phyloP scores from a whole-genome alignment of 371 early-diverging fungal species.

The Mucor circinelloides region DNA sequence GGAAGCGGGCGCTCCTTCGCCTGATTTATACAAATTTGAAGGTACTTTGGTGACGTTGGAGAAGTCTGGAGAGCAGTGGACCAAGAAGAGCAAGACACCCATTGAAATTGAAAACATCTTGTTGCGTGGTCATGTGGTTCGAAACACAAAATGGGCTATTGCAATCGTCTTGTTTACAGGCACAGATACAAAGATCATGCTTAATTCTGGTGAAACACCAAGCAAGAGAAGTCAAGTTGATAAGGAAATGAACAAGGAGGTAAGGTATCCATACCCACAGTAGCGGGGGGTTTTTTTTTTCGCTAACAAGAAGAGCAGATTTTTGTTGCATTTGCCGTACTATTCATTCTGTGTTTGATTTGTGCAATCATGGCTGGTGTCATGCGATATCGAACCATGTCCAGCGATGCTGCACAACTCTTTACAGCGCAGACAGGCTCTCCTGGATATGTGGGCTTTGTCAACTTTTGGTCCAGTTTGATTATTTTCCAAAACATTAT shows the following conservation, averaged over 20 bases:
- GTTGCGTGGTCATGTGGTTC: slow-evolving; percentile 87
- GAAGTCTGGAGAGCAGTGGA: slow-evolving; percentile 18
- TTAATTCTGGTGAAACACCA: slow-evolving; percentile 85
- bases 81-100: slow-evolving; percentile 54
- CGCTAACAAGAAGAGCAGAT: slow-evolving; percentile 66
- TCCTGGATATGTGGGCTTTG: slow-evolving; percentile 52
- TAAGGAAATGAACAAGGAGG: slow-evolving; percentile 85
- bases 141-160: slow-evolving; percentile 89
- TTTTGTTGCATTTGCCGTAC: slow-evolving; percentile 77
- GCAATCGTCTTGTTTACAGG: slow-evolving; percentile 91
- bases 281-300: too few relatives aligned
- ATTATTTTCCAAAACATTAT: slow-evolving; percentile 96
- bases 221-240: slow-evolving; percentile 91
- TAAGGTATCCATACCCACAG: slow-evolving; percentile 25
- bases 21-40: slow-evolving; percentile 68
- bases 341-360: slow-evolving; percentile 71
- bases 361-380: slow-evolving; percentile 73
- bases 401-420: slow-evolving; percentile 30
- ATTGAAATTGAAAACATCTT: slow-evolving; percentile 83
- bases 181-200: slow-evolving; percentile 89
- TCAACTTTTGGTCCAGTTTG: slow-evolving; percentile 73
- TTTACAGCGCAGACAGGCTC: slow-evolving; percentile 37
- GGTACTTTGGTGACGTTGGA: slow-evolving; percentile 56
- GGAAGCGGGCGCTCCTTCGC: slow-evolving; percentile 73
- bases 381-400: slow-evolving; percentile 36